Evolutionary conservation across 805 yeast species (phyloP), one percentile per base, ranked within the genome.

Genomic region (Metschnikowia cerradonensis): DNA sequence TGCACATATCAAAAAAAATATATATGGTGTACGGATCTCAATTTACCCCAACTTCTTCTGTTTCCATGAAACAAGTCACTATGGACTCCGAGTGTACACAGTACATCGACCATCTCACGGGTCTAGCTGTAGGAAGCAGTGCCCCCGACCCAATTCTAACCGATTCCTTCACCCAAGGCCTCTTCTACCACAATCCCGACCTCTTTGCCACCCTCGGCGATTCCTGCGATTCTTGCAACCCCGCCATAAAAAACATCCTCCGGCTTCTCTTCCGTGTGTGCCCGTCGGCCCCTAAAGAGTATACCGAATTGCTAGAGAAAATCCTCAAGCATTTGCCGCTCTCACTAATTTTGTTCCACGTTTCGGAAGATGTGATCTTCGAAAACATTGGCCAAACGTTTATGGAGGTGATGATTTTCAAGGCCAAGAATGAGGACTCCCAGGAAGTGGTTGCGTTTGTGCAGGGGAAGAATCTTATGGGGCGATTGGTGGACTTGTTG

Each of bases 241-340:
- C 58, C 32, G 52, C 53, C 38, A 34, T 56, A 42, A 40, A 45
- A 22, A 41, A 41, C 26, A 41, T 53, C 38, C 51, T 56, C 30
- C 51, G 15, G 31, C 50, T 54, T 3, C 54, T 55, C 30, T 36
- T 48, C 14, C 42, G 49, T 2, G 48, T 55, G 4, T n/a, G 40
- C 23, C 15, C 38, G n/a, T 14, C 22, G 2, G 38, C 52, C 6
- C 44, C 53, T 1, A 14, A 13, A 13, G 35, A 33, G 14, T 56
- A 52, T 26, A 34, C 34, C 15, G 43, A 39, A 11, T 34, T 54
- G 10, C 50, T 56, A 2, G 40, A 37, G 37, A 41, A 47, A 3
- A 26, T 54, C 14, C 40, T 56, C 19, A 30, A 26, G 10, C 51
- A 49, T 7, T 39, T 56, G 39, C 46, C 34, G 34, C 47, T 56